phyloP scores from a whole-genome alignment of 495 filamentous ascomycete species.

The Sordaria brevicollis region DNA sequence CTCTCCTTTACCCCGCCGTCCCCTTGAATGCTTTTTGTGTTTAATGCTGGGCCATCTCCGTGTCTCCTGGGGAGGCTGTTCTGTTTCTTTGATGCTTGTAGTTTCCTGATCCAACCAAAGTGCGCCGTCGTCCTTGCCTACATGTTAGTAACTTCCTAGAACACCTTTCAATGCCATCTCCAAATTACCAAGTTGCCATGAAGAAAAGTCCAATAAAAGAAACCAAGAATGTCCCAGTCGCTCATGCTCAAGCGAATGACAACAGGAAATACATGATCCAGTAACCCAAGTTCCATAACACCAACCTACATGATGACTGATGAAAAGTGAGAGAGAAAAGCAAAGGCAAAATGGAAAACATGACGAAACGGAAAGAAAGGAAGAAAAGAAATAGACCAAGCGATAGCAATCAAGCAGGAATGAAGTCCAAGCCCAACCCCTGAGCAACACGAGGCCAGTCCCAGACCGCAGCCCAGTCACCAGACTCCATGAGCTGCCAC shows the following conservation, averaged over 20 bases:
- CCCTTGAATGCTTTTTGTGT: neutral
- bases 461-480: constrained; percentile 65
- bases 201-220: neutral
- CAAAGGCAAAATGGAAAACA: neutral
- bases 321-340: neutral
- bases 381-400: neutral
- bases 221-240: neutral
- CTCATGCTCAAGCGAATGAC: neutral
- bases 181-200: neutral
- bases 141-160: neutral
- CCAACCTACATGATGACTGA: neutral
- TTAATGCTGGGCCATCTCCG: neutral
- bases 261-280: neutral
- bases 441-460: constrained; percentile 82
- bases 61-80: neutral
- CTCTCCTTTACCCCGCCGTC: neutral
- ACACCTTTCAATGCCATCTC: neutral
- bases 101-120: neutral
- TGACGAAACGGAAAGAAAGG: neutral
- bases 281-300: neutral
- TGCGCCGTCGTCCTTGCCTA: neutral
- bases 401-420: constrained; percentile 31
- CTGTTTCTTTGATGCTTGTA: neutral
- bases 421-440: constrained; percentile 70
- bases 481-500: constrained; percentile 73